phyloP scores from a whole-genome alignment of 345 rosid species.

The Passiflora organensis region DNA sequence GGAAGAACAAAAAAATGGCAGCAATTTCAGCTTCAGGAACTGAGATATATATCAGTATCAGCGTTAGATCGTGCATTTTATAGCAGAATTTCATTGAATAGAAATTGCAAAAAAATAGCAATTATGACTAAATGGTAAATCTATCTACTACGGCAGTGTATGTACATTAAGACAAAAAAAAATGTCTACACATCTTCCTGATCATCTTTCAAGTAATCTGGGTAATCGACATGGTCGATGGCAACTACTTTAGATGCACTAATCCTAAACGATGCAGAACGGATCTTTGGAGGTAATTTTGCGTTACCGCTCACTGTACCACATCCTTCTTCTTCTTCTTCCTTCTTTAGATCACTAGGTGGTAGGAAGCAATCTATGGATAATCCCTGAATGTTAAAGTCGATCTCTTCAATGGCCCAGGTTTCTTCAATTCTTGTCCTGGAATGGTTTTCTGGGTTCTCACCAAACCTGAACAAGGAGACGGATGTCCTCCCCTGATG shows the following conservation, averaged over 20 bases:
- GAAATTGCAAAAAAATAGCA: too few relatives aligned
- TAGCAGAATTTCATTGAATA: too few relatives aligned
- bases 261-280: conserved; percentile 42
- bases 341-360: conserved; percentile 76
- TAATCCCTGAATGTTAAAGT: conserved; percentile 84
- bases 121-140: too few relatives aligned
- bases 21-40: too few relatives aligned
- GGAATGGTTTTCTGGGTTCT: conserved; percentile 50
- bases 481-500: conserved; percentile 67
- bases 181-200: background rate
- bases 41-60: too few relatives aligned
- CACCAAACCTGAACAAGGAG: conserved; percentile 64
- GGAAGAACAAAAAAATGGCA: too few relatives aligned
- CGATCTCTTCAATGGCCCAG: conserved; percentile 89
- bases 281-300: conserved; percentile 41
- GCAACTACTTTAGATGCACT: conserved; percentile 61
- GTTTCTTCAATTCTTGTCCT: conserved; percentile 89
- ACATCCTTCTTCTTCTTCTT: conserved; percentile 44
- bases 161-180: too few relatives aligned
- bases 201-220: conserved; percentile 22
- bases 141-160: too few relatives aligned
- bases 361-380: conserved; percentile 88
- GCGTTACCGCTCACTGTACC: conserved; percentile 22
- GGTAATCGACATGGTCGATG: conserved; percentile 41
- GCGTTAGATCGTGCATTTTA: too few relatives aligned